Conservation (phyloP, 2,329 filamentous ascomycete species). For the Trichoderma asperellum region DNA sequence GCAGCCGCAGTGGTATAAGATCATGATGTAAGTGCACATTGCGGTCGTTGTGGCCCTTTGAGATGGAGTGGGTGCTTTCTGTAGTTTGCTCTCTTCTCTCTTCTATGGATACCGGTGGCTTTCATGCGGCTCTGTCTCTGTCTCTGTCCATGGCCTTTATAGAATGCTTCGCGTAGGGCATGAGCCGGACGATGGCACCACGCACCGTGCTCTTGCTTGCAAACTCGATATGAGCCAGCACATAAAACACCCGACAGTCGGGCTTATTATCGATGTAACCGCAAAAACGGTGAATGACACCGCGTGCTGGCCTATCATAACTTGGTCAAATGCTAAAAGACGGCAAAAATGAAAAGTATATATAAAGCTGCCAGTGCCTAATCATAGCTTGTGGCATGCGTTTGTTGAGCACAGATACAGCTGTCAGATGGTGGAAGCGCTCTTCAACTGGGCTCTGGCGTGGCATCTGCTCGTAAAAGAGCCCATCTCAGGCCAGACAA, state of each 20-base stretch:
- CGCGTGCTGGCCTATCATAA: background rate
- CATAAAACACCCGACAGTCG: conserved; percentile 1
- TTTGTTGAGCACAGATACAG: conserved; percentile 1
- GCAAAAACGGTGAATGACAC: background rate
- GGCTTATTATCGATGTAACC: background rate
- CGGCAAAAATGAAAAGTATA: background rate
- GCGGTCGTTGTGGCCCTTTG: background rate
- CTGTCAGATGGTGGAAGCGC: background rate
- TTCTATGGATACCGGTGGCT: background rate
- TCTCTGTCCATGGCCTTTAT: background rate
- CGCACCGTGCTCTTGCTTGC: background rate
- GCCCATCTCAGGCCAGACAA: background rate
- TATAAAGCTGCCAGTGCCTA: background rate
- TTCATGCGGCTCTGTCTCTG: background rate
- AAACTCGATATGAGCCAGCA: background rate
- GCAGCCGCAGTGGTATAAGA: conserved; percentile 38
- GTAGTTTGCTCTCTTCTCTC: background rate
- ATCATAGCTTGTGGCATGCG: background rate
- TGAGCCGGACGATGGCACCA: background rate
- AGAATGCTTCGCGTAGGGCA: background rate
- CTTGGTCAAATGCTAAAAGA: background rate
- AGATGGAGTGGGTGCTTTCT: background rate
- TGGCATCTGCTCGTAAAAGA: conserved; percentile 12
- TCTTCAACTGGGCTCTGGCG: background rate
- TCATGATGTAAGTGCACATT: conserved; percentile 40